Conservation (phyloP, 2,329 filamentous ascomycete genomes). For the Fusarium acutatum region DNA sequence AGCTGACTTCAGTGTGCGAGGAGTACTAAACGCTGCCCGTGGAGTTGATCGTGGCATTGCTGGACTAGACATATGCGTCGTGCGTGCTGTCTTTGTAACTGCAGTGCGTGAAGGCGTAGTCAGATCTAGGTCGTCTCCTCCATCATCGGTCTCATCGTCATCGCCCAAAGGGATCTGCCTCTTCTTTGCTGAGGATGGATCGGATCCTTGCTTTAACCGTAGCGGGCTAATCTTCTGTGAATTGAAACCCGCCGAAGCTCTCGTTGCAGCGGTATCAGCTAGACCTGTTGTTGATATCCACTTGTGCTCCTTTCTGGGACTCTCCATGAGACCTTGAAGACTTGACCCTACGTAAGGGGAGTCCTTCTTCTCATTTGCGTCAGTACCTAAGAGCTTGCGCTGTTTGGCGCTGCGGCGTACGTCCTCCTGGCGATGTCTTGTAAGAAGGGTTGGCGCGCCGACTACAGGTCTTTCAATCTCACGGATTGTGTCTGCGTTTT, state of each 20-base stretch:
- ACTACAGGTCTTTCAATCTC: constrained; percentile 63
- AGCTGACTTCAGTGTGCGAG: constrained; percentile 10
- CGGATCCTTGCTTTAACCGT: not conserved
- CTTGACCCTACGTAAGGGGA: constrained; percentile 45
- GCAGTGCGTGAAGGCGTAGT: constrained; percentile 24
- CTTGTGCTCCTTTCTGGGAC: constrained; percentile 46
- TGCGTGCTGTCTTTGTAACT: constrained; percentile 6
- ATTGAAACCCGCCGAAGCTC: constrained; percentile 42
- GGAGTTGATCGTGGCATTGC: constrained; percentile 10
- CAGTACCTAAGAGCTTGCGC: constrained; percentile 24
- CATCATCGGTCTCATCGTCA: constrained; percentile 29
- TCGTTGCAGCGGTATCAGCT: constrained; percentile 32
- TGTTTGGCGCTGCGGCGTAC: constrained; percentile 38
- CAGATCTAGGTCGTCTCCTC: constrained; percentile 19
- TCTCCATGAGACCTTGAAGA: constrained; percentile 55
- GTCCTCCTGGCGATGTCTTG: constrained; percentile 34
- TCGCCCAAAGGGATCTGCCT: constrained; percentile 12
- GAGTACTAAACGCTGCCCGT: constrained; percentile 21
- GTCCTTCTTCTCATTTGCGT: not conserved
- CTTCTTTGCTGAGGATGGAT: constrained; percentile 15
- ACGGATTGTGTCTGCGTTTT: constrained; percentile 62
- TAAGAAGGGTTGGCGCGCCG: constrained; percentile 44
- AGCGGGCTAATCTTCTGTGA: constrained; percentile 32
- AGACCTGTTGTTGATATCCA: constrained; percentile 39
- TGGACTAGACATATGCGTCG: constrained; percentile 8